phyloP scores from a whole-genome alignment of 495 filamentous ascomycete genomes.

The Cladorrhinum samala region DNA sequence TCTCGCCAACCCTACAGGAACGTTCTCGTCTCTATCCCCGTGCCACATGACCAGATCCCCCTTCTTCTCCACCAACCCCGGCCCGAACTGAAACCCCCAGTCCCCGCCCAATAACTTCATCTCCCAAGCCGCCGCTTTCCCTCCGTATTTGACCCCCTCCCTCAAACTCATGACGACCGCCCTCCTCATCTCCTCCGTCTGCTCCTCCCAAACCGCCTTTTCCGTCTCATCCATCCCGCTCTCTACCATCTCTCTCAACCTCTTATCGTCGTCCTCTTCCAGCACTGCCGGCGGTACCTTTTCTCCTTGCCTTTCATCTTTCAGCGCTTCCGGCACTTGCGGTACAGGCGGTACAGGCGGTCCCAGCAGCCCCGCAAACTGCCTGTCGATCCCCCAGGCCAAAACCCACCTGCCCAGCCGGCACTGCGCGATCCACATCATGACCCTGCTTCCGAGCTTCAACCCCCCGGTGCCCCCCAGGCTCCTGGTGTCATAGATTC shows the following conservation, averaged over 20 bases:
- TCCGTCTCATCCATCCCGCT: background rate
- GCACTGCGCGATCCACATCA: background rate
- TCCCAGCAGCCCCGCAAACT: background rate
- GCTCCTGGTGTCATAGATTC: background rate
- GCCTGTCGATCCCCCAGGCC: constrained; percentile 1
- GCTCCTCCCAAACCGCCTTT: background rate
- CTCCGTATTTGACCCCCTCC: constrained; percentile 4
- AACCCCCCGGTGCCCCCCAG: constrained; percentile 1
- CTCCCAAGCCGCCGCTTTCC: constrained; percentile 3
- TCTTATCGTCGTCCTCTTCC: constrained; percentile 1
- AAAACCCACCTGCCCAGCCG: background rate
- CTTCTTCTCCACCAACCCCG: background rate
- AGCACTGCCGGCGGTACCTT: too few relatives aligned
- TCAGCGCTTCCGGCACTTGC: too few relatives aligned
- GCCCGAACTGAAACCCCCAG: background rate
- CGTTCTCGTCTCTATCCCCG: constrained; percentile 3
- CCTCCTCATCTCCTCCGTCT: background rate
- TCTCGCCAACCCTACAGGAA: background rate
- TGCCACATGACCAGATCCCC: constrained; percentile 2
- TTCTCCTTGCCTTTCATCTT: too few relatives aligned
- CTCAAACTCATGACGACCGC: background rate
- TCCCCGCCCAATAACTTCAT: background rate
- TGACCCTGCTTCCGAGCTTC: background rate
- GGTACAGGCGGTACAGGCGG: too few relatives aligned
- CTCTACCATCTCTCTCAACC: constrained; percentile 1